Conservation (phyloP, 1,139 yeast species). For the Geotrichum fermentans region DNA sequence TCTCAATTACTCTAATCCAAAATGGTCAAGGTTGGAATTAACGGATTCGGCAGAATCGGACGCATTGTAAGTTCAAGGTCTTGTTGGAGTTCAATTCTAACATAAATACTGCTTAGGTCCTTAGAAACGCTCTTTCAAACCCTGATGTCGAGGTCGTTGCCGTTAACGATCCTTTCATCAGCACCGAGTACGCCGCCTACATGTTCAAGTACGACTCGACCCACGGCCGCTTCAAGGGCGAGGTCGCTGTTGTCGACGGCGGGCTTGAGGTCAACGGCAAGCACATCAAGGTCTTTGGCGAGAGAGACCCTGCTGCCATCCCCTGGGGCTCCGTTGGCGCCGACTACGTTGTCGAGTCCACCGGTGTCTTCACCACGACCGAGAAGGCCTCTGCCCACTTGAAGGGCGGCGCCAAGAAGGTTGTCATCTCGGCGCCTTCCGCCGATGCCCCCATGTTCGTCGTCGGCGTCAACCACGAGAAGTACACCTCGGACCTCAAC, state of each 20-base stretch:
- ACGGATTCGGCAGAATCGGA: too few species aligned
- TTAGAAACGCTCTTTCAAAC: constrained; percentile 70
- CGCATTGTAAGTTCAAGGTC: too few species aligned
- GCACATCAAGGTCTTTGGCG: constrained; percentile 64
- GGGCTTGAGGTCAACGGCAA: constrained; percentile 62
- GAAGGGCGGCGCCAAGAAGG: too few species aligned
- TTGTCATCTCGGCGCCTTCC: too few species aligned
- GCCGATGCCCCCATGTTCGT: constrained; percentile 90
- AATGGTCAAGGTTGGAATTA: too few species aligned
- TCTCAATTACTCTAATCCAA: too few species aligned
- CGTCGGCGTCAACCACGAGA: constrained; percentile 72
- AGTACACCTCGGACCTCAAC: too few species aligned
- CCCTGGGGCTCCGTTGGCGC: constrained; percentile 81
- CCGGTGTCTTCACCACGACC: constrained; percentile 78
- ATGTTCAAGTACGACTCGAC: constrained; percentile 87
- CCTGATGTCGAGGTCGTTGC: constrained; percentile 71
- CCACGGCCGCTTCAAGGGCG: constrained; percentile 72
- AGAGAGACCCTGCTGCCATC: constrained; percentile 70
- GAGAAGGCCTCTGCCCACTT: too few species aligned
- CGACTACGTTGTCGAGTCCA: constrained; percentile 78
- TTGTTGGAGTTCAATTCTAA: too few species aligned
- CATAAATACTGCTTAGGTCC: too few species aligned
- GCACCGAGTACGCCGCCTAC: constrained; percentile 78
- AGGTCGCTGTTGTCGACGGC: constrained; percentile 55
- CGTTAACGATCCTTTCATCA: constrained; percentile 79